These are phyloP conservation scores for Talaromyces sp. DNA, from an alignment of 2,329 filamentous ascomycete genomes.

Conservation along the genomic window DNA sequence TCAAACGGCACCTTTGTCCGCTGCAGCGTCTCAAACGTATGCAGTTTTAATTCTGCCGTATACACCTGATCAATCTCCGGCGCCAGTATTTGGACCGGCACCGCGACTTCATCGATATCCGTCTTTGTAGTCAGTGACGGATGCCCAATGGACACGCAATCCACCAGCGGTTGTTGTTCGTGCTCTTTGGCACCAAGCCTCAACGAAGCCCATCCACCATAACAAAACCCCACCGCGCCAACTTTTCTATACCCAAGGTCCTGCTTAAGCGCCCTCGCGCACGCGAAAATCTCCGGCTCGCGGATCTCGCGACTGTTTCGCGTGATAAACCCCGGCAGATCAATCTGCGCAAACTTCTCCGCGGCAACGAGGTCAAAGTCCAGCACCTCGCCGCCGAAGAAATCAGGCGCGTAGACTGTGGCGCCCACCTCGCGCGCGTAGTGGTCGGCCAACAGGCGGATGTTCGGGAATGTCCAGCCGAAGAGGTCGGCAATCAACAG, in stretches of 20 bases:
- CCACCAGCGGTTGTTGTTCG: constrained; percentile 33
- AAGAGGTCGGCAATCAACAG: constrained; percentile 37
- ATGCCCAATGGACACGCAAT: constrained; percentile 43
- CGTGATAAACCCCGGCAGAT: constrained; percentile 34
- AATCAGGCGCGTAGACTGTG: constrained; percentile 42
- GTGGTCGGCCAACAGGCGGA: constrained; percentile 44
- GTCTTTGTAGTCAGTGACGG: constrained; percentile 39
- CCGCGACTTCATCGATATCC: constrained; percentile 44
- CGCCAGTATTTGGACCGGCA: constrained; percentile 50
- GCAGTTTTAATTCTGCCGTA: constrained; percentile 43
- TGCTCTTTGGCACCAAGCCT: constrained; percentile 40
- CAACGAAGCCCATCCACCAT: constrained; percentile 49
- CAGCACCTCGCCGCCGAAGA: constrained; percentile 34
- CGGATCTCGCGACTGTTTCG: constrained; percentile 35
- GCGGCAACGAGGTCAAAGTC: constrained; percentile 22
- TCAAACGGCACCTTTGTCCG: constrained; percentile 40
- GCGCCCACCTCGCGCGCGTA: constrained; percentile 42
- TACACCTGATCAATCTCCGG: constrained; percentile 45
- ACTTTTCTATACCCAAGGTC: constrained; percentile 22
- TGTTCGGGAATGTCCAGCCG: constrained; percentile 43
- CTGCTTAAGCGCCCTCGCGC: constrained; percentile 29
- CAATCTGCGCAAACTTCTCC: constrained; percentile 29
- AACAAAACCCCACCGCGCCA: constrained; percentile 48
- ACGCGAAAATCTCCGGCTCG: constrained; percentile 33
- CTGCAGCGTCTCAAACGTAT: constrained; percentile 37